A percentile compares a stretch with the other conserved stretches of the same genome.
Conservation (phyloP, 140 eudicot species). For the Flaveria floridana region DNA sequence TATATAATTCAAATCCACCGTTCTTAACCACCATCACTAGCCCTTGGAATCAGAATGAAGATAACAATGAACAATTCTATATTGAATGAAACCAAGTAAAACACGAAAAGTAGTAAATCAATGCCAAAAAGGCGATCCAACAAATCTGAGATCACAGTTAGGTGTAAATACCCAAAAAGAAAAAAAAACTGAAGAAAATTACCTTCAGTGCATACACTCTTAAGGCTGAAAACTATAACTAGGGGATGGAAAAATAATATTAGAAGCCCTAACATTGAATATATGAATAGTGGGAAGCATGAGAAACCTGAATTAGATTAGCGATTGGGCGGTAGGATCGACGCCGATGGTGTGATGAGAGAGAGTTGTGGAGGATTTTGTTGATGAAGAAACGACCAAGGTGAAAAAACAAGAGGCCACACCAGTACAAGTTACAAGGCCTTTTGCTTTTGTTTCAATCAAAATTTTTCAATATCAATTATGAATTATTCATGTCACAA, state of each 20-base stretch:
- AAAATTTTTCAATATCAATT: not conserved
- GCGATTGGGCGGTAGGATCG: not conserved
- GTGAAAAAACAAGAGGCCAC: not conserved
- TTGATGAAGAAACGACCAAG: not conserved
- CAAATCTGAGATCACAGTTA: not conserved
- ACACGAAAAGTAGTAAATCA: not conserved
- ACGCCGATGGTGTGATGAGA: not conserved
- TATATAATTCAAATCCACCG: no score
- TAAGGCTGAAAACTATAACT: not conserved
- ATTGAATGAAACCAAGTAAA: no score
- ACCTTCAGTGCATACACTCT: not conserved
- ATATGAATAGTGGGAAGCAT: not conserved
- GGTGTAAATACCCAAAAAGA: not conserved
- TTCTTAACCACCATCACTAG: no score
- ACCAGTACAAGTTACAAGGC: not conserved
- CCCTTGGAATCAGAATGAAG: no score
- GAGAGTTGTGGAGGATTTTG: not conserved
- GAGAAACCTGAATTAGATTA: not conserved
- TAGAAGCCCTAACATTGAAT: not conserved
- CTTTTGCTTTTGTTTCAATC: not conserved
- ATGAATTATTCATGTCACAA: not conserved
- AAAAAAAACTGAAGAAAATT: not conserved
- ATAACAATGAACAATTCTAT: no score
- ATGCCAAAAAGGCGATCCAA: not conserved
- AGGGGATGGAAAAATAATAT: not conserved